A percentile compares a stretch with the other conserved stretches of the same genome.
Evolutionary conservation across 441 rosid species (phyloP).

Genomic region (Dalechampia spathulata): DNA sequence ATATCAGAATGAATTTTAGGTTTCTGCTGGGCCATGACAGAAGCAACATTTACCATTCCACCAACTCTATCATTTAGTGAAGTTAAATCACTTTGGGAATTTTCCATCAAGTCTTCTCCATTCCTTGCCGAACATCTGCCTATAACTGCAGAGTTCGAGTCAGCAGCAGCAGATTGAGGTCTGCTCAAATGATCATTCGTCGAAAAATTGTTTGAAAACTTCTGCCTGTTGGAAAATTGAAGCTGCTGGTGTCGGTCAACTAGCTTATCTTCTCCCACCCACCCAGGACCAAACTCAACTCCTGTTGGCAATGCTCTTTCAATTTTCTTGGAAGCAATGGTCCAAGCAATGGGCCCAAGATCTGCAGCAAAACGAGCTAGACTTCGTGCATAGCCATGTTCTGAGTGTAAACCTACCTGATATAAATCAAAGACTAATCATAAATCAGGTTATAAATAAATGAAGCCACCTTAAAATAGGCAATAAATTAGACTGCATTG

Average conservation of each 20-base stretch:
- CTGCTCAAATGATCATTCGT: constrained; percentile 28
- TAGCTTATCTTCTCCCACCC: constrained; percentile 54
- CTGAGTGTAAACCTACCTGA: constrained; percentile 69
- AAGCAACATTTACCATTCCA: constrained; percentile 19
- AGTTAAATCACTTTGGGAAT: constrained; percentile 25
- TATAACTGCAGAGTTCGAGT: constrained; percentile 22
- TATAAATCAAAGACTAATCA: constrained; percentile 7
- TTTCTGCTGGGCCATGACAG: constrained; percentile 29
- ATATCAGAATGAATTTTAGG: constrained; percentile 23
- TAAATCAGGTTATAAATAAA: not conserved
- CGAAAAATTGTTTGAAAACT: constrained; percentile 14
- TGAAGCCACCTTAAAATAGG: not conserved
- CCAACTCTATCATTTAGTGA: constrained; percentile 10
- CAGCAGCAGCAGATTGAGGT: constrained; percentile 28
- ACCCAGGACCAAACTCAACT: constrained; percentile 59
- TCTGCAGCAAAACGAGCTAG: constrained; percentile 70
- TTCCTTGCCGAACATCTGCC: constrained; percentile 23
- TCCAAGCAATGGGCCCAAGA: constrained; percentile 67
- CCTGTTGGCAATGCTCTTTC: constrained; percentile 44
- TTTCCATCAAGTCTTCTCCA: constrained; percentile 26
- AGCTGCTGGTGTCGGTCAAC: constrained; percentile 25
- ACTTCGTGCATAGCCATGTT: constrained; percentile 68
- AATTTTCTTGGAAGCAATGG: constrained; percentile 45
- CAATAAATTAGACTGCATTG: not conserved
- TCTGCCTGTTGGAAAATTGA: constrained; percentile 21